Percentiles rank a stretch among this genome's conserved stretches.
Conservation (phyloP, 352 stramenopile genomes). For the Phytopythium boreale region DNA sequence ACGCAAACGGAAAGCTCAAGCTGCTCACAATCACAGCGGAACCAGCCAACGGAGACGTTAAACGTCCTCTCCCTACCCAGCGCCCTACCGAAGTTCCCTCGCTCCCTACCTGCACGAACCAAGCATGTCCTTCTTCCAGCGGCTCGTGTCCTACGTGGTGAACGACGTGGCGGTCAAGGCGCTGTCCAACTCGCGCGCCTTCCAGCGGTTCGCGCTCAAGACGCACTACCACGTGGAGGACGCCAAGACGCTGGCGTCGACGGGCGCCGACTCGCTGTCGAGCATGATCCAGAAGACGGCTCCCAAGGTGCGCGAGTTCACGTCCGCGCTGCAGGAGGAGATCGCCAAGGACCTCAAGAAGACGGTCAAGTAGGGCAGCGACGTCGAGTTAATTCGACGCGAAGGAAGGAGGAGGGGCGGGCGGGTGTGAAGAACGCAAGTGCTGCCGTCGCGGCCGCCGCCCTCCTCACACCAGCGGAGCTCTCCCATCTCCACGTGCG, state of each 20-base stretch:
- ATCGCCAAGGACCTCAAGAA: constrained; percentile 69
- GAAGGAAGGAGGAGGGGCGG: background rate
- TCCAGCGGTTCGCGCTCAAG: constrained; percentile 84
- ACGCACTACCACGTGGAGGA: constrained; percentile 83
- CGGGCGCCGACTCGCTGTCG: constrained; percentile 39
- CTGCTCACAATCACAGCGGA: background rate
- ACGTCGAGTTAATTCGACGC: background rate
- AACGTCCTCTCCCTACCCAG: background rate
- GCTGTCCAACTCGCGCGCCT: constrained; percentile 73
- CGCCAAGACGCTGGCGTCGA: constrained; percentile 68
- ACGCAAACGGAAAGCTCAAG: background rate
- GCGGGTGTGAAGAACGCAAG: background rate
- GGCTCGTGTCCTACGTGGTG: constrained; percentile 74
- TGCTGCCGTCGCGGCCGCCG: background rate
- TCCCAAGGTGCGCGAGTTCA: constrained; percentile 78
- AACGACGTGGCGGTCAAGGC: constrained; percentile 87
- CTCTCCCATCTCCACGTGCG: too few species aligned
- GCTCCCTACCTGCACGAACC: background rate
- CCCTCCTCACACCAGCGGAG: background rate
- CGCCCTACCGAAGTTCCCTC: background rate
- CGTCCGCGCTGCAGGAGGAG: constrained; percentile 69
- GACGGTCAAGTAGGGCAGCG: constrained; percentile 43
- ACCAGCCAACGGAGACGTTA: background rate
- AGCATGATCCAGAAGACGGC: constrained; percentile 54
- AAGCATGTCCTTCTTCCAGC: constrained; percentile 80